Percentiles rank a stretch among this genome's conserved stretches.
These are phyloP conservation scores for Pelargonium cotyledonis DNA, from an alignment of 441 rosid genomes.

Conservation along the genomic window DNA sequence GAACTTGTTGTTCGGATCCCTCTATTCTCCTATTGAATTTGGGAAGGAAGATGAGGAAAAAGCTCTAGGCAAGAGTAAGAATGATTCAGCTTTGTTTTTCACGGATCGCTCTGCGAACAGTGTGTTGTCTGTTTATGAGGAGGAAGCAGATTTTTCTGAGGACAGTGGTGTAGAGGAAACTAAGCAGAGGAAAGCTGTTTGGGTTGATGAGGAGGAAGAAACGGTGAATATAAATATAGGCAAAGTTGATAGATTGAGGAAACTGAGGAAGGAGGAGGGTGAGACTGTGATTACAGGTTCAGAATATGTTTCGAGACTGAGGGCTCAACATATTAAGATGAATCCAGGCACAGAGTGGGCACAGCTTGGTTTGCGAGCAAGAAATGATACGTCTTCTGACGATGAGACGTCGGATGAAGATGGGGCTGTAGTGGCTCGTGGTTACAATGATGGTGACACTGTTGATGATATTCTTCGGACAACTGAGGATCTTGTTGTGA, in stretches of 20 bases:
- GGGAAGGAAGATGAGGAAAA: conserved; percentile 37
- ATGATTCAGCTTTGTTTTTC: conserved; percentile 45
- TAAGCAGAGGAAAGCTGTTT: conserved; percentile 46
- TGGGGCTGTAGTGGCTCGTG: conserved; percentile 26
- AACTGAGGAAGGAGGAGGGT: conserved; percentile 69
- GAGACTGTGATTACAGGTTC: conserved; percentile 65
- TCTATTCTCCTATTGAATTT: conserved; percentile 64
- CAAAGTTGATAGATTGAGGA: conserved; percentile 65
- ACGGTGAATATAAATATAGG: conserved; percentile 43
- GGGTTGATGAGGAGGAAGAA: conserved; percentile 91
- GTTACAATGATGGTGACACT: conserved; percentile 29
- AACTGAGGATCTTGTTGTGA: conserved; percentile 72
- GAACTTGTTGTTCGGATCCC: conserved; percentile 64
- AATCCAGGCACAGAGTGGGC: conserved; percentile 92
- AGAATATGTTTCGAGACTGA: conserved; percentile 64
- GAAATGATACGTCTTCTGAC: conserved; percentile 30
- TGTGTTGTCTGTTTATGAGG: conserved; percentile 26
- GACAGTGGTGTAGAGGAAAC: conserved; percentile 31
- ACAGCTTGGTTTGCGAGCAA: conserved; percentile 29
- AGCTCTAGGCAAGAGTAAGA: conserved; percentile 17
- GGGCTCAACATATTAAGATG: conserved; percentile 80
- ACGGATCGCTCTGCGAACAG: conserved; percentile 46
- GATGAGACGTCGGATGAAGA: conserved; percentile 50
- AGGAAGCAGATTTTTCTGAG: conserved; percentile 33
- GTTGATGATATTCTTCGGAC: conserved; percentile 60